Base-by-base conservation (phyloP, 2,329 filamentous ascomycete species). In the Nemania sp. region DNA sequence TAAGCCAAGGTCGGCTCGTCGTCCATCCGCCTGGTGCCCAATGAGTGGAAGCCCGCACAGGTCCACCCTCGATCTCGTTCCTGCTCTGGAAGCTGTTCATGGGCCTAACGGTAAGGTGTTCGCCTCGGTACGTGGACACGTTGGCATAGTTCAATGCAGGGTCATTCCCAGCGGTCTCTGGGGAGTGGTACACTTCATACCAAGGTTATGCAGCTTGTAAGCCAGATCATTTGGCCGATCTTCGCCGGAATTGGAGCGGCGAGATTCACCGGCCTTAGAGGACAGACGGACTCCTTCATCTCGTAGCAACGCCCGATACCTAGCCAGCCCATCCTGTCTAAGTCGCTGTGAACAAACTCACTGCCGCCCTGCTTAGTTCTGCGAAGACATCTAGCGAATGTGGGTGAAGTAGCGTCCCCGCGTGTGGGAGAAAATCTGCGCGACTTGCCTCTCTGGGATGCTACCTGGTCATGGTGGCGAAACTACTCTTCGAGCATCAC, bases 161-260 rank as follows among this genome's bases (percentile, higher is more conserved):
- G 70, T 68, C 68, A 66, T 64, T 61, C 64, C 66, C 65, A 57
- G 64, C 43, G 52, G 47, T 53, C 18, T 59, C 60, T n/a, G 27
- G 55, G 53, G 24, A 22, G 35, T 70, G 62, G 58, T 67, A 58
- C 67, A 41, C 57, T 20, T 22, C 62, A 22, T 47, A 55, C 54
- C 56, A 60, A 64, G 60, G 61, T 64, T 72, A 69, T 76, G 74
- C 70, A 77, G 73, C 61, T 67, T 70, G 59, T 55, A 35, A 70
- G 65, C 64, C 65, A 74, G 68, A 70, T 74, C 73, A 74, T 69
- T 69, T 67, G 45, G 70, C 58, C 71, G 70, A 72, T 72, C 70
- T 70, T 72, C 54, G 51, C 70, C 70, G 61, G 62, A 72, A 72
- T 55, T 64, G 65, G 67, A 64, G 51, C 56, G 55, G 62, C 64